Evolutionary conservation across 257 asterid species (phyloP).

Genomic region (Rhazya stricta): DNA sequence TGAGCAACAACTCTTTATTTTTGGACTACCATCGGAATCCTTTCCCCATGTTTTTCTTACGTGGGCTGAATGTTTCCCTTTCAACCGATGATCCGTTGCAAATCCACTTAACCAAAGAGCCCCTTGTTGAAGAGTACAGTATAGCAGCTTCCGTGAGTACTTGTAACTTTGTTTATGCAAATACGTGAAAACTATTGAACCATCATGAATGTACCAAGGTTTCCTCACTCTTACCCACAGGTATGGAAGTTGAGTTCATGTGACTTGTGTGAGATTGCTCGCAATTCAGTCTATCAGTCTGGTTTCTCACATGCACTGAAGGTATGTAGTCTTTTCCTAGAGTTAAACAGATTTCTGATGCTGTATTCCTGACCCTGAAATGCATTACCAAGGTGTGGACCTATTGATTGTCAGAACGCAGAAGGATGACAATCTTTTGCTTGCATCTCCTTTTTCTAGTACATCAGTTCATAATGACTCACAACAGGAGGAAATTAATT

Average conservation of each 20-base stretch:
- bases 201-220: neutral
- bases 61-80: slow-evolving; percentile 93
- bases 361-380: neutral
- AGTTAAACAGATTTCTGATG: neutral
- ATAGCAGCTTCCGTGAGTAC: slow-evolving; percentile 92
- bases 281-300: slow-evolving; percentile 91
- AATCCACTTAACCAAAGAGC: slow-evolving; percentile 95
- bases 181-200: neutral
- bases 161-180: neutral
- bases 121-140: slow-evolving; percentile 96
- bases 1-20: slow-evolving; percentile 95
- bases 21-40: slow-evolving; percentile 98
- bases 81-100: slow-evolving; percentile 97
- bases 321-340: slow-evolving; percentile 36
- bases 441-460: neutral
- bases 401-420: neutral
- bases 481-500: neutral
- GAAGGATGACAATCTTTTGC: neutral
- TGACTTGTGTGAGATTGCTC: slow-evolving; percentile 95
- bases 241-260: slow-evolving; percentile 96
- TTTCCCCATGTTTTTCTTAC: slow-evolving; percentile 78
- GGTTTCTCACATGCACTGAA: slow-evolving; percentile 88
- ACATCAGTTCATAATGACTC: neutral
- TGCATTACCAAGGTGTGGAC: neutral
- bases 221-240: slow-evolving; percentile 31